These are phyloP conservation scores for Mucor saturninus DNA, from an alignment of 371 early-diverging fungal genomes.

Conservation along the genomic window DNA sequence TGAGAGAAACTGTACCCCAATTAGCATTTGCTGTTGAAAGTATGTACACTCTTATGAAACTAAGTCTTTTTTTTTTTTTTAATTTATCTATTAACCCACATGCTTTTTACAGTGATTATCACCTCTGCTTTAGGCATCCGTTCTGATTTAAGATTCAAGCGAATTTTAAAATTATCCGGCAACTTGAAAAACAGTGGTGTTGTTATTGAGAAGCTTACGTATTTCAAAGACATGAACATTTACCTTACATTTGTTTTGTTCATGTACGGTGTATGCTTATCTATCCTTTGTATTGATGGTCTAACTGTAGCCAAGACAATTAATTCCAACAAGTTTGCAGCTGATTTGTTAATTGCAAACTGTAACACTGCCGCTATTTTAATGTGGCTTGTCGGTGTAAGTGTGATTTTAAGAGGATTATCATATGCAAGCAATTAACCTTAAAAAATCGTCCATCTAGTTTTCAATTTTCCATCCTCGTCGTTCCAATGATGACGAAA, in stretches of 20 bases:
- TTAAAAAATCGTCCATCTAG: constrained; percentile 18
- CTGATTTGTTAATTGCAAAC: constrained; percentile 44
- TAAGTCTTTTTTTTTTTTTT: neutral
- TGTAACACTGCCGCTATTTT: constrained; percentile 34
- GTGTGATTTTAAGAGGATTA: constrained; percentile 1
- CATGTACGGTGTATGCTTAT: constrained; percentile 32
- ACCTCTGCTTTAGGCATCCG: constrained; percentile 37
- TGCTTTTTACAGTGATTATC: constrained; percentile 31
- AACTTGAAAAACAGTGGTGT: constrained; percentile 14
- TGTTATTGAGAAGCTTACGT: constrained; percentile 43
- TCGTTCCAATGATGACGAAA: constrained; percentile 13
- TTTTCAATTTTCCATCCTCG: constrained; percentile 54
- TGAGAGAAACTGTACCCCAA: constrained; percentile 50
- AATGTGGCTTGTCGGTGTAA: constrained; percentile 48
- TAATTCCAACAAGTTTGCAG: constrained; percentile 42
- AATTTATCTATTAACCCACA: constrained; percentile 12
- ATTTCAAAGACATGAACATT: constrained; percentile 58
- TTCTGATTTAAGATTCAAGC: constrained; percentile 45
- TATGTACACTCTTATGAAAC: constrained; percentile 7
- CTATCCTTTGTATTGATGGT: constrained; percentile 49
- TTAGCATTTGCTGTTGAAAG: constrained; percentile 51
- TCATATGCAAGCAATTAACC: neutral
- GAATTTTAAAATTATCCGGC: constrained; percentile 30
- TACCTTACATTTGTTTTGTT: constrained; percentile 41
- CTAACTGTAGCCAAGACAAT: constrained; percentile 30